Evolutionary conservation across 83 land plant species (phyloP).

Genomic region (Diphasiastrum complanatum): DNA sequence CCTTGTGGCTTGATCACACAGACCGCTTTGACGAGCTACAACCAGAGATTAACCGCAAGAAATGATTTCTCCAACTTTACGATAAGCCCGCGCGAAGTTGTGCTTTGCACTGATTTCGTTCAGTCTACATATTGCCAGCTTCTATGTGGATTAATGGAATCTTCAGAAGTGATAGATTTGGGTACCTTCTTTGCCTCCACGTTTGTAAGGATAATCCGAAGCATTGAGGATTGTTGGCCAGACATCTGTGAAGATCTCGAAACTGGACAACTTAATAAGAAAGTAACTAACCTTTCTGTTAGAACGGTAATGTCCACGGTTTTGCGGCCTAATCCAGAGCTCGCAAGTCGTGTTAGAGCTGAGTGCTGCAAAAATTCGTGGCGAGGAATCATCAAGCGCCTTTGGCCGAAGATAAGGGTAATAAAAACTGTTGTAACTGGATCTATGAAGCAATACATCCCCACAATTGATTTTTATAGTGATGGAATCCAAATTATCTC

Average conservation of each 20-base stretch:
- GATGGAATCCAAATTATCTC: neutral
- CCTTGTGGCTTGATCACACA: neutral
- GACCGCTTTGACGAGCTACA: neutral
- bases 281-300: neutral
- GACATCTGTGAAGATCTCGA: neutral
- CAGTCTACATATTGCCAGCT: conserved; percentile 10
- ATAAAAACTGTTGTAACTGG: neutral
- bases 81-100: conserved; percentile 10
- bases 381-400: conserved; percentile 2
- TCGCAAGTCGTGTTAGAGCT: neutral
- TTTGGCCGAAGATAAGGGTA: neutral
- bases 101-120: neutral
- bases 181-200: conserved; percentile 14
- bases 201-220: too few relatives aligned
- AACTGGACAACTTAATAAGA: neutral
- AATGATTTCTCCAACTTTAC: too few relatives aligned
- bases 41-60: neutral
- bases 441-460: conserved; percentile 12
- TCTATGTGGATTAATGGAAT: conserved; percentile 4
- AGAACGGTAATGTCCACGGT: neutral
- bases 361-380: neutral
- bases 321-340: too few relatives aligned
- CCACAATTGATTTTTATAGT: neutral
- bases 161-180: neutral
- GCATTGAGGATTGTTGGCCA: neutral